Evolutionary conservation across 2,329 filamentous ascomycete genomes (phyloP).

Genomic region (Colletotrichum magnum): DNA sequence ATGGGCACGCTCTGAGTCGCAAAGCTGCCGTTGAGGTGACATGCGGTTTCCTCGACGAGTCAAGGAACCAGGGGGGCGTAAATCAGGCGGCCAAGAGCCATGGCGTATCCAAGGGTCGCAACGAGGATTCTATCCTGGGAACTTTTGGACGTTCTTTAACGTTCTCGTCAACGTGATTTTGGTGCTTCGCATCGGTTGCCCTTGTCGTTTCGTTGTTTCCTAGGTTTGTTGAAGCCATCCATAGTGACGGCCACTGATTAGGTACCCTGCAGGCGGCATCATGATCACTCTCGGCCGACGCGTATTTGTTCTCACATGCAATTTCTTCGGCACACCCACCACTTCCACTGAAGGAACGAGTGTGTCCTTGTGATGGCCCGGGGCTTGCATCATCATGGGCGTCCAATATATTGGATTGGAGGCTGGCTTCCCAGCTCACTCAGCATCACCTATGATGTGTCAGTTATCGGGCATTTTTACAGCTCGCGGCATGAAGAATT

Average conservation of each 20-base stretch:
- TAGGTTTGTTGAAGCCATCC: too few relatives aligned
- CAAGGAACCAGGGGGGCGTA: conserved; percentile 14
- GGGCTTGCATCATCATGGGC: not conserved
- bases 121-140: conserved; percentile 1
- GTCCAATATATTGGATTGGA: not conserved
- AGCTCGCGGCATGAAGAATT: not conserved
- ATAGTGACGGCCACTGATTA: not conserved
- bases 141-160: not conserved
- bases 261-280: not conserved
- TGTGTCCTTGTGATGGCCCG: conserved; percentile 14
- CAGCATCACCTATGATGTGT: conserved; percentile 28
- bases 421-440: conserved; percentile 22
- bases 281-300: not conserved
- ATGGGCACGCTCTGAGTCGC: conserved; percentile 9
- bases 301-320: conserved; percentile 8
- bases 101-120: conserved; percentile 26
- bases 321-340: not conserved
- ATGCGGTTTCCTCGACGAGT: conserved; percentile 25
- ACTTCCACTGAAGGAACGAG: not conserved
- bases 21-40: conserved; percentile 19
- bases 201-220: too few relatives aligned
- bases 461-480: conserved; percentile 23
- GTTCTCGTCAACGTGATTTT: too few relatives aligned
- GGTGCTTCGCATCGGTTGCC: too few relatives aligned
- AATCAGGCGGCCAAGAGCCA: conserved; percentile 10